Conservation (phyloP, 352 stramenopile genomes). For the Achlya hypogyna region DNA sequence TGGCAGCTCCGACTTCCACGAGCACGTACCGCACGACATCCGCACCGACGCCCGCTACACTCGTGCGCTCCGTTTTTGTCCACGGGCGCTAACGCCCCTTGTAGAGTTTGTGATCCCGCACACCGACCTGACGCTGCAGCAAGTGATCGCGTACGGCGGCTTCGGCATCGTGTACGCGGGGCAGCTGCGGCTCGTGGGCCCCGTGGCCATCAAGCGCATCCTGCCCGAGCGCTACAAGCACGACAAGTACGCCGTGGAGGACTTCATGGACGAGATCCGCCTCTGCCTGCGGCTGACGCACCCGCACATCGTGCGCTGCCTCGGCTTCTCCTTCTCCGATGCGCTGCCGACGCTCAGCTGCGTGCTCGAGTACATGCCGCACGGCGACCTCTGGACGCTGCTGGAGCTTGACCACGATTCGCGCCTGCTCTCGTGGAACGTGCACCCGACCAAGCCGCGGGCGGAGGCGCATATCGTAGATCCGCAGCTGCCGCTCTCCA, state of each 20-base stretch:
- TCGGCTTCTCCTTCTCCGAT: constrained; percentile 79
- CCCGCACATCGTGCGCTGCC: constrained; percentile 80
- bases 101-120: not conserved
- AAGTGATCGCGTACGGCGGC: not conserved
- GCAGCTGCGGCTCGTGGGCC: not conserved
- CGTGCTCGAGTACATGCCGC: constrained; percentile 92
- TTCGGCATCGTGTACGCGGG: constrained; percentile 10
- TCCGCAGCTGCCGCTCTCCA: not conserved
- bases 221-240: not conserved
- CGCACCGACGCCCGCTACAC: not conserved
- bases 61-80: not conserved
- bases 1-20: not conserved
- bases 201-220: constrained; percentile 8
- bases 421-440: not conserved
- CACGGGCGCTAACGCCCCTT: not conserved
- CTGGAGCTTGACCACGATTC: not conserved
- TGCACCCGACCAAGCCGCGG: not conserved
- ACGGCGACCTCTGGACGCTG: constrained; percentile 48
- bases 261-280: constrained; percentile 25
- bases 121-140: not conserved
- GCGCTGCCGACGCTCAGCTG: not conserved
- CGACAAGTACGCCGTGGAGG: not conserved
- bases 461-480: not conserved
- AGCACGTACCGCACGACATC: not conserved
- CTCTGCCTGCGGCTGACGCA: constrained; percentile 75